Base-by-base conservation (phyloP, 2,329 filamentous ascomycete species). In the Emergomyces pasteurianus region DNA sequence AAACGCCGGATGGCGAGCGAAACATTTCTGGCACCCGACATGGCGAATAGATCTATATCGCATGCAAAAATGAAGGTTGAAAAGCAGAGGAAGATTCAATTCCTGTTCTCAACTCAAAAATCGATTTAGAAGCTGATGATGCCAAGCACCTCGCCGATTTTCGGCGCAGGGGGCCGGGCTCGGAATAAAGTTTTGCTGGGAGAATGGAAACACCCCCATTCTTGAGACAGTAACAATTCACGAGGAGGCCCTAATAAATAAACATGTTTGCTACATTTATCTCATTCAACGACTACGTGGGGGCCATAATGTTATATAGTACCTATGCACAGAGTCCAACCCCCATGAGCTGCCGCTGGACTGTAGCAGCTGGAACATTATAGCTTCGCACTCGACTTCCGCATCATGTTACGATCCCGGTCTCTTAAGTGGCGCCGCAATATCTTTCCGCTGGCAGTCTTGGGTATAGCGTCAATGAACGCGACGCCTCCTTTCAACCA, bases 381-480 rank as follows among this genome's bases (percentile, higher is more conserved):
- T 47, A 63, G n/a, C 54, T 63, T 63, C 46, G 60, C 9, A 3
- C 60, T 34, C 10, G 7, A 18, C 49, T 58, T 62, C 23, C 36
- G 40, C 26, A 36, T 58, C 8, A 34, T n/a, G 46, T 58, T 49
- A 8, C 58, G 60, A 38, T 64, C 72, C 53, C 69, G 38, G n/a
- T 74, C 73, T 67, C 78, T 78, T 62, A 79, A 65, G 61, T 78
- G 36, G 38, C 77, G 70, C 43, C 77, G 70, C 59, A 79, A 62
- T 55, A 79, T 80, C 72, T 80, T 80, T 7, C 78, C 78, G 46
- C 75, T 74, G 10, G 72, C 72, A 55, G 74, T 79, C 71, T 79
- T 79, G 4, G 77, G 77, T 36, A 79, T 75, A 50, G 69, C 67
- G 56, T 77, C 72, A 26, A 79, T 68, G 59, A 79, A 79, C 10